These are phyloP conservation scores for Yueomyces sp. DNA, from an alignment of 805 yeast genomes.

Conservation along the genomic window DNA sequence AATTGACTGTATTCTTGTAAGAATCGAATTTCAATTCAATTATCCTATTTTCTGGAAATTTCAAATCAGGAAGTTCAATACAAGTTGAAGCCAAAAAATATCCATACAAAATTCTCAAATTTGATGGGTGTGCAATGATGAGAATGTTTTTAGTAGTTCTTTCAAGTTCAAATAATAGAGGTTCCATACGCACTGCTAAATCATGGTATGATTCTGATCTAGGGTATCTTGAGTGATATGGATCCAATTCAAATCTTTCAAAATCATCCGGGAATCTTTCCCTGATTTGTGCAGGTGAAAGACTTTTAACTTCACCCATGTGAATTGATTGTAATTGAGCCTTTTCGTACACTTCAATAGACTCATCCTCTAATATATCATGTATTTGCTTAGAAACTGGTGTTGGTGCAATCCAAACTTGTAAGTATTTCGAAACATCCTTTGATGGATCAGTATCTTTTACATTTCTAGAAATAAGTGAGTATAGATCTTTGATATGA, in stretches of 20 bases:
- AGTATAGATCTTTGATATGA: not conserved
- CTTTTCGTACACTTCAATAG: conserved; percentile 57
- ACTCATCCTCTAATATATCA: conserved; percentile 23
- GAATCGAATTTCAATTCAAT: conserved; percentile 84
- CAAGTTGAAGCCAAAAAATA: conserved; percentile 88
- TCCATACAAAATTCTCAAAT: conserved; percentile 81
- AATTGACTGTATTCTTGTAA: conserved; percentile 55
- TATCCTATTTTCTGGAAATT: conserved; percentile 70
- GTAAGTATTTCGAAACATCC: not conserved
- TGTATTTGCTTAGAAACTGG: not conserved
- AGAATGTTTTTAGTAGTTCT: conserved; percentile 77
- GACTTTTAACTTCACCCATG: conserved; percentile 75
- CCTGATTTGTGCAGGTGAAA: conserved; percentile 47
- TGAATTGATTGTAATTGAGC: conserved; percentile 78
- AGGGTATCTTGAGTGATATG: conserved; percentile 85
- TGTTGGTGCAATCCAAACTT: not conserved
- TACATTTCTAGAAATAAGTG: not conserved
- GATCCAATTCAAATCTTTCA: conserved; percentile 53
- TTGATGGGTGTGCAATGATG: conserved; percentile 87
- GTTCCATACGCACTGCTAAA: conserved; percentile 87
- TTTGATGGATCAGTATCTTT: not conserved
- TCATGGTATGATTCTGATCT: conserved; percentile 95
- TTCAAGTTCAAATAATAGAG: conserved; percentile 86
- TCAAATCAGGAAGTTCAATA: conserved; percentile 66
- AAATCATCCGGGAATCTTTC: conserved; percentile 56